Evolutionary conservation across 257 asterid species (phyloP).

Genomic region (Gynochthodes officinalis): DNA sequence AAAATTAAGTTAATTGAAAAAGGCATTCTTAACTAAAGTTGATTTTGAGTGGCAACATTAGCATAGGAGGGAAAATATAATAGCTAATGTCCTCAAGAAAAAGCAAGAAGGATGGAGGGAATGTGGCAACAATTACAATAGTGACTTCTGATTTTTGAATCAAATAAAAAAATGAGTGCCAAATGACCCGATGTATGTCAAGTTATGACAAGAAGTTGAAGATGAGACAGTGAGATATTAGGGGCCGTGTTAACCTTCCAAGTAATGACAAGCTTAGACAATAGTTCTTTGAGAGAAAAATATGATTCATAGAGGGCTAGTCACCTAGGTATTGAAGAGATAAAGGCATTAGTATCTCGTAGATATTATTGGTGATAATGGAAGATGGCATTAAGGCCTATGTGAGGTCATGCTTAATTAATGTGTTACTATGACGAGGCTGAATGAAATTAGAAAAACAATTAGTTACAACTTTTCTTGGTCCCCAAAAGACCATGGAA

Average conservation of each 20-base stretch:
- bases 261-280: neutral
- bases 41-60: slow-evolving; percentile 12
- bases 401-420: slow-evolving; percentile 6
- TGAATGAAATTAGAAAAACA: neutral
- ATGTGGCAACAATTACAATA: too few species aligned
- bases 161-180: neutral
- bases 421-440: slow-evolving; percentile 9
- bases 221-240: neutral
- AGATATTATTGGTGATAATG: too few species aligned
- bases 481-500: neutral
- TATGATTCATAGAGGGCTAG: neutral
- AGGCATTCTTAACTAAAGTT: neutral
- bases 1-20: too few species aligned
- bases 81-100: slow-evolving; percentile 11
- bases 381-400: neutral
- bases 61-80: neutral
- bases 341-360: too few species aligned
- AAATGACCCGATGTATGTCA: neutral
- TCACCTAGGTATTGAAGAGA: too few species aligned
- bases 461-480: neutral
- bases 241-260: neutral
- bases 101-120: too few species aligned
- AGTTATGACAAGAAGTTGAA: neutral
- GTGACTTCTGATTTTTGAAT: neutral
- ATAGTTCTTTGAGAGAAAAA: neutral